Evolutionary conservation across 163 green algal genomes (phyloP).

Genomic region (Coccomyxa subellipsoidea): DNA sequence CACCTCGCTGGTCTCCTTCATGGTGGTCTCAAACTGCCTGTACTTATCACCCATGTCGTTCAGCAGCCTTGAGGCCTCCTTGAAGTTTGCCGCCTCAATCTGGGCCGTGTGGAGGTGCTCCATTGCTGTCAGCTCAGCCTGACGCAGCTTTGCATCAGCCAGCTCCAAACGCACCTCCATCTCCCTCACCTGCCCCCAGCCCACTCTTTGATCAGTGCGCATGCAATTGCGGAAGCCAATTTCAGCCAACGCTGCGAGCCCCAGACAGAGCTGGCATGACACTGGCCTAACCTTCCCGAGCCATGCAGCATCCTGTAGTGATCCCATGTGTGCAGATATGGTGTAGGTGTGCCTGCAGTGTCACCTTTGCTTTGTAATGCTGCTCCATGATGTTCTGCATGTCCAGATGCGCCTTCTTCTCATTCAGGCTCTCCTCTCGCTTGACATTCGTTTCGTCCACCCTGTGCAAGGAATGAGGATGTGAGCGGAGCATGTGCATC

Average conservation of each 20-base stretch:
- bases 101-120: slow-evolving; percentile 1
- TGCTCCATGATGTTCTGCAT: background rate
- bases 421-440: background rate
- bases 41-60: background rate
- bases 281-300: too few species aligned
- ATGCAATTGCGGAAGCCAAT: background rate
- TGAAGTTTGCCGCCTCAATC: background rate
- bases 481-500: background rate
- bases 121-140: background rate
- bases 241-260: too few species aligned
- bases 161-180: slow-evolving; percentile 1
- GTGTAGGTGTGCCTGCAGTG: background rate
- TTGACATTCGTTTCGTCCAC: background rate
- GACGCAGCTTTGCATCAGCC: background rate
- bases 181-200: slow-evolving; percentile 4
- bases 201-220: background rate
- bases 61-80: background rate
- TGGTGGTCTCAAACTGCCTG: background rate
- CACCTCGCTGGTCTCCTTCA: background rate
- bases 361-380: background rate
- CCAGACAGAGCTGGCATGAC: too few species aligned
- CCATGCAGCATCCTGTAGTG: too few species aligned
- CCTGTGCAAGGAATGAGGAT: background rate
- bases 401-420: background rate
- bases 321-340: background rate